Conservation (phyloP, 2,329 filamentous ascomycete species). For the Malbranchea zuffiana region DNA sequence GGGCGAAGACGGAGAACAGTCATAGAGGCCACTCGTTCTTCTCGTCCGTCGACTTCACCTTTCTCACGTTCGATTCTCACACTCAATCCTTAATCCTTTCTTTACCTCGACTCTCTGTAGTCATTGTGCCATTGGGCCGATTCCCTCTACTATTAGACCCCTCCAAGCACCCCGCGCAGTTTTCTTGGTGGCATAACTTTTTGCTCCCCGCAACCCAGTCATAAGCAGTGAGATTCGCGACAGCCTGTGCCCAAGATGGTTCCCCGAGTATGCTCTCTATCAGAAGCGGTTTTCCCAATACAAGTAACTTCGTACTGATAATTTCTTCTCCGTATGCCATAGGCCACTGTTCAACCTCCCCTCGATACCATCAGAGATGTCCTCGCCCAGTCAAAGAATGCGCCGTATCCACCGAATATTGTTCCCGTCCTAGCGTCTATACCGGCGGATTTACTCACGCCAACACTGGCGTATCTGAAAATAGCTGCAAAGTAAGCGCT, state of each 20-base stretch:
- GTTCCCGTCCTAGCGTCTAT: conserved; percentile 76
- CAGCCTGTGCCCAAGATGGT: conserved; percentile 9
- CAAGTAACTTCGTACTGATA: not conserved
- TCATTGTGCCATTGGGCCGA: too few relatives aligned
- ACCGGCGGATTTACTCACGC: conserved; percentile 84
- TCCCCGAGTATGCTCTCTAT: conserved; percentile 8
- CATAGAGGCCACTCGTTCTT: too few relatives aligned
- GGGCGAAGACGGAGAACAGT: too few relatives aligned
- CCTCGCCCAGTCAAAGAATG: conserved; percentile 41
- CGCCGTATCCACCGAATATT: conserved; percentile 58
- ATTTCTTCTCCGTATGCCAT: conserved; percentile 11
- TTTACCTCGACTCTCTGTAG: too few relatives aligned
- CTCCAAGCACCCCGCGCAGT: too few relatives aligned
- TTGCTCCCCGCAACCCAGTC: not conserved
- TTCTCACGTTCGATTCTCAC: too few relatives aligned
- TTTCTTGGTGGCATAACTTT: too few relatives aligned
- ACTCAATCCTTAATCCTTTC: too few relatives aligned
- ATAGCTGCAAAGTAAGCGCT: conserved; percentile 61
- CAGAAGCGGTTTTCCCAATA: not conserved
- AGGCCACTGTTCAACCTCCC: conserved; percentile 48
- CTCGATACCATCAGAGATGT: conserved; percentile 50
- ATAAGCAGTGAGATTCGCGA: too few relatives aligned
- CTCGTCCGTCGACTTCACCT: too few relatives aligned
- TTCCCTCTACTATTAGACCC: too few relatives aligned
- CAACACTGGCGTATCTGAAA: conserved; percentile 91